Evolutionary conservation across 1,284 basidiomycete species (phyloP).

Genomic region (Trichosporon sp.): DNA sequence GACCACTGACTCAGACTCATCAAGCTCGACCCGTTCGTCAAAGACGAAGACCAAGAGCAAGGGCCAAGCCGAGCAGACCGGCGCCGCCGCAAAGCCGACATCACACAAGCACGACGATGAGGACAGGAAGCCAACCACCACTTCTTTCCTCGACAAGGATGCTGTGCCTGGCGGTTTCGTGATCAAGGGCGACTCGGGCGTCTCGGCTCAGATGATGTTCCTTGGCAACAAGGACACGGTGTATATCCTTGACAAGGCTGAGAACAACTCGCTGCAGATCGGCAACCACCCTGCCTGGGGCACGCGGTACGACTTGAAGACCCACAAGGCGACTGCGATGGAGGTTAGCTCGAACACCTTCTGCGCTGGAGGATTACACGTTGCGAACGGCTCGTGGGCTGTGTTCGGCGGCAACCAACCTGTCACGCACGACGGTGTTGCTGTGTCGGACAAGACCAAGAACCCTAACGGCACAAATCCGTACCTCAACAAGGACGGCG

Average conservation of each 20-base stretch:
- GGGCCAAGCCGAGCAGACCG: too few relatives aligned
- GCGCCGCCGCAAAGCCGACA: too few relatives aligned
- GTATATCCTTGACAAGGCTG: constrained; percentile 52
- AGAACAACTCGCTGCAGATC: constrained; percentile 60
- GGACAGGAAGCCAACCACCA: neutral
- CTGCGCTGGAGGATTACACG: constrained; percentile 53
- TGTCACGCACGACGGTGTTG: constrained; percentile 61
- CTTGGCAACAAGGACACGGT: constrained; percentile 48
- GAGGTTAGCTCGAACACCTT: constrained; percentile 75
- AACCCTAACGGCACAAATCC: constrained; percentile 49
- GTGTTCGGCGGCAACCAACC: constrained; percentile 61
- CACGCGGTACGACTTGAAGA: constrained; percentile 48
- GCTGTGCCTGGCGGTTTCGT: constrained; percentile 35
- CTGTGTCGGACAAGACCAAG: constrained; percentile 30
- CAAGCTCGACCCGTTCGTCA: too few relatives aligned
- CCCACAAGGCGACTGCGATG: constrained; percentile 54
- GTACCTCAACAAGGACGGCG: constrained; percentile 60
- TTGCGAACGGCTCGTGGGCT: constrained; percentile 52
- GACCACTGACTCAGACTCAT: too few relatives aligned
- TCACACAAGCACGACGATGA: too few relatives aligned
- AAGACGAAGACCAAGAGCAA: too few relatives aligned
- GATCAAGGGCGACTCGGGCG: constrained; percentile 48
- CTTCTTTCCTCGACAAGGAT: constrained; percentile 5
- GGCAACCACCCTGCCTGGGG: constrained; percentile 50
- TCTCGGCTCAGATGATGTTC: constrained; percentile 49